Evolutionary conservation across 2,329 filamentous ascomycete species (phyloP).

Genomic region (Colletotrichum godetiae): DNA sequence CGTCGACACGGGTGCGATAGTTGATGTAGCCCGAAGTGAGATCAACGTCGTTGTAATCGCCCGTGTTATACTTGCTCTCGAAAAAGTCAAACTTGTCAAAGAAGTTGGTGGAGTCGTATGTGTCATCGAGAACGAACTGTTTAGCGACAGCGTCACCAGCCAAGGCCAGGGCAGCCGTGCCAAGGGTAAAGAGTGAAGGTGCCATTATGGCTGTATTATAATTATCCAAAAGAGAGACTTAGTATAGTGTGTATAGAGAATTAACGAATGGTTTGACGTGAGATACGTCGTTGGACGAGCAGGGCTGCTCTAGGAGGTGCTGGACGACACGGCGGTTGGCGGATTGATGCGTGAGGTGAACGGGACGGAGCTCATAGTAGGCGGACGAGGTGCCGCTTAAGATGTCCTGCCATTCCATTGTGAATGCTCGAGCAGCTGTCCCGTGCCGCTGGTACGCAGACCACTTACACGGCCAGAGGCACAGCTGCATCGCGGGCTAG

Average conservation of each 20-base stretch:
- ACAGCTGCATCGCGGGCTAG: background rate
- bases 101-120: conserved; percentile 56
- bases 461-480: conserved; percentile 4
- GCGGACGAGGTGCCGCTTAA: conserved; percentile 24
- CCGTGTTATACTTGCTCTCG: conserved; percentile 38
- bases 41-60: conserved; percentile 53
- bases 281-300: conserved; percentile 57
- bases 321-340: conserved; percentile 27
- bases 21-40: conserved; percentile 74
- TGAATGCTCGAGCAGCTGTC: background rate
- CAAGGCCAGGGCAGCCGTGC: conserved; percentile 51
- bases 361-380: background rate
- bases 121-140: conserved; percentile 52
- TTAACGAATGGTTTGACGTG: conserved; percentile 55
- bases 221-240: conserved; percentile 42
- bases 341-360: conserved; percentile 18
- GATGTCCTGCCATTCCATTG: conserved; percentile 6
- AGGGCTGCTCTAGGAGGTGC: conserved; percentile 41
- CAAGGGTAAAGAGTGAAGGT: conserved; percentile 53
- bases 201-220: conserved; percentile 48
- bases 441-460: background rate
- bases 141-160: conserved; percentile 46
- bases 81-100: conserved; percentile 60
- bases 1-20: conserved; percentile 55
- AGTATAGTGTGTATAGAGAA: conserved; percentile 24